Evolutionary conservation across 441 rosid species (phyloP).

Genomic region (Pelargonium australe): DNA sequence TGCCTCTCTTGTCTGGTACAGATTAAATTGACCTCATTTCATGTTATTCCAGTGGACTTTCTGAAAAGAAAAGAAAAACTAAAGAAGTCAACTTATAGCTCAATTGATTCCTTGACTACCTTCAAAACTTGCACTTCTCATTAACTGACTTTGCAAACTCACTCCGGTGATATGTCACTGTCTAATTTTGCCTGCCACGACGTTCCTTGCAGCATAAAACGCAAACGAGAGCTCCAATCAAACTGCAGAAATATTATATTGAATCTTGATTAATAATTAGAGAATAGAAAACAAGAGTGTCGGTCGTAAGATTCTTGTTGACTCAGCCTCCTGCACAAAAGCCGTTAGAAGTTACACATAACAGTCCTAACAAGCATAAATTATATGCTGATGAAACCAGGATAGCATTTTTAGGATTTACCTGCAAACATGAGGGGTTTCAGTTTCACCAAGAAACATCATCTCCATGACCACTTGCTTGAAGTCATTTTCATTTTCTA

Average conservation of each 20-base stretch:
- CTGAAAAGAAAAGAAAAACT: no score
- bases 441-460: constrained; percentile 34
- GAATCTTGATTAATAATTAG: neutral
- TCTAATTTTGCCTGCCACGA: neutral
- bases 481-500: no score
- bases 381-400: neutral
- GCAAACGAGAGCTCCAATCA: neutral
- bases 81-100: no score
- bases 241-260: neutral
- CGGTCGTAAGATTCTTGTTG: neutral
- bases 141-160: no score
- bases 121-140: neutral
- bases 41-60: neutral
- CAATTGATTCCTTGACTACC: no score
- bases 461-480: neutral
- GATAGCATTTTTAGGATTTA: constrained; percentile 6
- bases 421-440: constrained; percentile 41
- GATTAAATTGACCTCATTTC: no score
- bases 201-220: neutral
- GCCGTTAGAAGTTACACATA: neutral
- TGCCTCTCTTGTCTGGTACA: no score
- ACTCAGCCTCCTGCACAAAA: neutral
- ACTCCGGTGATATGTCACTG: neutral
- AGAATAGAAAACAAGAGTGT: neutral
- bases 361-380: no score